phyloP scores from a whole-genome alignment of 2,329 filamentous ascomycete species.

The Monilinia vaccinii-corymbosi region DNA sequence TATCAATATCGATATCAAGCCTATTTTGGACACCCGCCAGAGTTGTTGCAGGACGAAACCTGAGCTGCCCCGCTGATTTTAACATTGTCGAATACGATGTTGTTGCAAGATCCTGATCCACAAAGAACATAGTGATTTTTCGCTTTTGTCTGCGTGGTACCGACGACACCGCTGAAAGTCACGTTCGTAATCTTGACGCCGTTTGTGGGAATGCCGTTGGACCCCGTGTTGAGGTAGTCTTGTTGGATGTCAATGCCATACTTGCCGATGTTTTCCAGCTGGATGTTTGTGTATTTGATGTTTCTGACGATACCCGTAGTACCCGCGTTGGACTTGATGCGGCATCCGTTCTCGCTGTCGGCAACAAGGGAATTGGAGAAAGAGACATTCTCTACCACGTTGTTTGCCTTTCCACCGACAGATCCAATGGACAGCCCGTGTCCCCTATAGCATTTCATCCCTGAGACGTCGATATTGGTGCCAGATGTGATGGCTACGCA shows the following conservation, averaged over 20 bases:
- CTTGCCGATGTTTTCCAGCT: slow-evolving; percentile 37
- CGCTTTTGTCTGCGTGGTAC: slow-evolving; percentile 32
- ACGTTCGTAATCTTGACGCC: slow-evolving; percentile 43
- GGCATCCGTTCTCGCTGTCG: slow-evolving; percentile 43
- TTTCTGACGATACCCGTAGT: slow-evolving; percentile 35
- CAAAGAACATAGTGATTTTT: slow-evolving; percentile 44
- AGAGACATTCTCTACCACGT: slow-evolving; percentile 42
- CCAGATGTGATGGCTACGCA: slow-evolving; percentile 51
- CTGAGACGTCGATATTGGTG: slow-evolving; percentile 27
- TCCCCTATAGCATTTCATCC: slow-evolving; percentile 24
- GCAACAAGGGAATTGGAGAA: slow-evolving; percentile 39
- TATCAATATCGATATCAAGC: too few species aligned
- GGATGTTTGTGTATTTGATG: slow-evolving; percentile 45
- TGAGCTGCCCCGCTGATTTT: background rate
- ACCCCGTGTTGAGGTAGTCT: slow-evolving; percentile 35
- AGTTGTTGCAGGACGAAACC: background rate
- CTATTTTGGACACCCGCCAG: slow-evolving; percentile 1
- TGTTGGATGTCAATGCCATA: slow-evolving; percentile 46
- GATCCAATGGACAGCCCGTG: slow-evolving; percentile 48
- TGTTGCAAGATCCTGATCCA: slow-evolving; percentile 39
- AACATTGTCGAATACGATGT: slow-evolving; percentile 2
- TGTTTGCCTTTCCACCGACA: slow-evolving; percentile 45
- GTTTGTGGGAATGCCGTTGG: slow-evolving; percentile 20
- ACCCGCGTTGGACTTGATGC: slow-evolving; percentile 31
- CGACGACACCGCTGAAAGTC: slow-evolving; percentile 36